Evolutionary conservation across 345 rosid genomes (phyloP), one percentile per base, ranked within the genome.

Genomic region (Abelmoschus esculentus): DNA sequence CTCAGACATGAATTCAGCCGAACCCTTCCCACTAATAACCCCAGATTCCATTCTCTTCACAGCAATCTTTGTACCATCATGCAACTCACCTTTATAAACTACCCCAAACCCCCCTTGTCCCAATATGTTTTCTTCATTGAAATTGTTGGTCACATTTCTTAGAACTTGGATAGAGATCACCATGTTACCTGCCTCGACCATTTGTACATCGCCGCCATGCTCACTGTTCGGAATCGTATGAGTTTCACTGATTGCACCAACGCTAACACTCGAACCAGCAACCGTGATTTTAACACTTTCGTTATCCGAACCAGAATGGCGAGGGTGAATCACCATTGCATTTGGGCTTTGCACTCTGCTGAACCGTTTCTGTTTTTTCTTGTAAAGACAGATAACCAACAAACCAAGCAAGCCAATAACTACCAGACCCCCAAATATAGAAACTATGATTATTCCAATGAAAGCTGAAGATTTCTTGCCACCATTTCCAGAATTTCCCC

Each of bases 151-250:
- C 61, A 88, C 98, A 2, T 79, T 83, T 71, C 88, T 86, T 59
- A 92, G 79, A 46, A 92, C 96, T 78, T 88, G 95, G 73, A 92
- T 89, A 1, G 98, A 90, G 19, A 92, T 89, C 58, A 90, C 83
- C 98, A 88, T 86, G 80, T 83, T 90, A 17, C 91, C 95, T 6
- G 87, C 81, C 76, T 88, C 56, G 3, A 52, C 56, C 56, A 52
- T 52, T 52, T 52, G 56, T n/a, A 52, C 17, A 17, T 52, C 56
- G 9, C 56, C 15, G 14, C 52, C 56, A 17, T 15, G 9, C 3
- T n/a, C 56, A n/a, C 56, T 6, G 56, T n/a, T 52, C 0, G 56
- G 56, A n/a, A 52, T 52, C 3, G 19, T 52, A 52, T 50, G 55
- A 50, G 19, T 17, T 52, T 52, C 56, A 52, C 56, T 52, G 22